Evolutionary conservation across 2,329 filamentous ascomycete genomes (phyloP), one percentile per base, ranked within the genome.

Genomic region (Coniochaeta prunicola): DNA sequence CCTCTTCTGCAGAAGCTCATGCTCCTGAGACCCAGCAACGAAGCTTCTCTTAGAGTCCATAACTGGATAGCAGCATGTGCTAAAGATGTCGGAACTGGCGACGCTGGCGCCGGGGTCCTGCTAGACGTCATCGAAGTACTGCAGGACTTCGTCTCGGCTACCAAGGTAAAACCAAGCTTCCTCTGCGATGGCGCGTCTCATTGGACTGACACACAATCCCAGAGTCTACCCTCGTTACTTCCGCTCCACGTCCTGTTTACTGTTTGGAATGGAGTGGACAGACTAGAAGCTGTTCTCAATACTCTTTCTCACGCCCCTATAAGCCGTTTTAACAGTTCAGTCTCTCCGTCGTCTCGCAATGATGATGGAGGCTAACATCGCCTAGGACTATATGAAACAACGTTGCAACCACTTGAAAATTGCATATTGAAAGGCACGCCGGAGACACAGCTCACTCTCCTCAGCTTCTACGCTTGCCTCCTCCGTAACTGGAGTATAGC

Each of bases 1-100:
- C 88, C 88, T 3, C 76, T 96, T 31, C 80, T 93, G 1, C 90
- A 93, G 69, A 94, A 93, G 68, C 77, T 93, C 26, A 74, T 91
- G 34, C 74, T 89, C n/a, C 74, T 90, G 31, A 80, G 83, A 56
- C 82, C 86, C 1, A 80, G 82, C 36, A 73, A 76, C 17, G 76
- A 79, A 55, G 77, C 77, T 13, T 72, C 77, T 30, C 74, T 75
- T 56, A 77, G 85, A n/a, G 76, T 85, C 48, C 76, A 79, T 48
- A 80, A 81, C 64, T 88, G 85, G 85, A 68, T 88, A 45, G 69
- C 75, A 53, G 79, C 83, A 1, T 80, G 79, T 53, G 74, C 86
- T 13, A 77, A 80, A 57, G 83, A 86, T 60, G 77, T 81, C 1
- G 73, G 82, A 31, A 76, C 77, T 45, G 80, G 82, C 1, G 78